phyloP scores from a whole-genome alignment of 2,329 filamentous ascomycete genomes.

The Mycocentrospora acerina region DNA sequence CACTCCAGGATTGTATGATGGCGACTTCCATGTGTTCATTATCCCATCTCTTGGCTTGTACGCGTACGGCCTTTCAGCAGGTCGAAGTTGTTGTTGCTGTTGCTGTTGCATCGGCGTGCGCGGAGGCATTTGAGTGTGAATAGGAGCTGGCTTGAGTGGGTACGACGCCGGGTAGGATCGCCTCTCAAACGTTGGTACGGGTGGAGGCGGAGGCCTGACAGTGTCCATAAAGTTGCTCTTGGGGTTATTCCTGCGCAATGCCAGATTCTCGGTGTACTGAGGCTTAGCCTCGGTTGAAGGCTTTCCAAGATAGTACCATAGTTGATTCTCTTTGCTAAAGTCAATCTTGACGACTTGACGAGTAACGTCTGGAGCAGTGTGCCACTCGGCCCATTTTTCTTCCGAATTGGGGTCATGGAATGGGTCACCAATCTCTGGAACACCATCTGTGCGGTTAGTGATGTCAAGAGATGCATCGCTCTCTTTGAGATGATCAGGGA shows the following conservation, averaged over 20 bases:
- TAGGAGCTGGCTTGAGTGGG: slow-evolving; percentile 47
- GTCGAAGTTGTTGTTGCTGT: slow-evolving; percentile 25
- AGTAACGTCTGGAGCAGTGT: slow-evolving; percentile 50
- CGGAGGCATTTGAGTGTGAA: slow-evolving; percentile 33
- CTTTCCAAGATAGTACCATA: slow-evolving; percentile 88
- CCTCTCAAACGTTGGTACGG: slow-evolving; percentile 31
- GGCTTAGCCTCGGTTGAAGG: slow-evolving; percentile 86
- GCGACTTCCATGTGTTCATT: slow-evolving; percentile 27
- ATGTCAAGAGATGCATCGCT: slow-evolving; percentile 47
- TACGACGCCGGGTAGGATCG: slow-evolving; percentile 43
- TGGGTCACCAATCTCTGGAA: slow-evolving; percentile 49
- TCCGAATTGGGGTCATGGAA: slow-evolving; percentile 50
- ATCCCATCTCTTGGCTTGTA: slow-evolving; percentile 37
- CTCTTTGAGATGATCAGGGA: slow-evolving; percentile 60
- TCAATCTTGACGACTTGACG: slow-evolving; percentile 68
- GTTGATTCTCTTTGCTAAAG: slow-evolving; percentile 68
- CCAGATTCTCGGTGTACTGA: slow-evolving; percentile 82
- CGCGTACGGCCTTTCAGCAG: slow-evolving; percentile 26
- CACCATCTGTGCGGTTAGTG: slow-evolving; percentile 52
- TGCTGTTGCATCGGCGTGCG: slow-evolving; percentile 28
- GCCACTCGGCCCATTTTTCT: slow-evolving; percentile 67
- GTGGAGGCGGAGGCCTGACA: slow-evolving; percentile 48
- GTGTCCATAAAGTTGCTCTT: slow-evolving; percentile 74
- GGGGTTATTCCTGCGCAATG: slow-evolving; percentile 61
- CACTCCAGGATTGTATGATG: slow-evolving; percentile 28